These are phyloP conservation scores for Emergomyces pasteurianus DNA, from an alignment of 2,329 filamentous ascomycete species.

Conservation along the genomic window DNA sequence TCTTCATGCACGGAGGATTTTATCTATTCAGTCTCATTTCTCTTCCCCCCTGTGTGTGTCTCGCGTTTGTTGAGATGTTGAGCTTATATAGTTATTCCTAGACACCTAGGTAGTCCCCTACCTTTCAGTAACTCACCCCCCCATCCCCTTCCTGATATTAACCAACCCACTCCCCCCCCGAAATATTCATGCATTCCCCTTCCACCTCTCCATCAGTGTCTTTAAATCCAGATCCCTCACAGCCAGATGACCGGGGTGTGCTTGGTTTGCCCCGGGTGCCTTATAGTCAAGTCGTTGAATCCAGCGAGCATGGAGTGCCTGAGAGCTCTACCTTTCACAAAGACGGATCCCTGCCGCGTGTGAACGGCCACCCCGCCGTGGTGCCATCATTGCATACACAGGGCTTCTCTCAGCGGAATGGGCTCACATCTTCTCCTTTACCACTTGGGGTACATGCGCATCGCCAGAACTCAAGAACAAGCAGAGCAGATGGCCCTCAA, in stretches of 20 bases:
- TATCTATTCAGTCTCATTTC: not conserved
- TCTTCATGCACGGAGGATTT: too few relatives aligned
- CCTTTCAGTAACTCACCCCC: too few relatives aligned
- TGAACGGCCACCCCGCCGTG: not conserved
- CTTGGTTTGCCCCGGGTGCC: slow-evolving; percentile 1
- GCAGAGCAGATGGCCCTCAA: not conserved
- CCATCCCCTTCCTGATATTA: not conserved
- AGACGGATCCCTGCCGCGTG: not conserved
- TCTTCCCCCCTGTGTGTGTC: not conserved
- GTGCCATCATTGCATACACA: not conserved
- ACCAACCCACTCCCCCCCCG: not conserved
- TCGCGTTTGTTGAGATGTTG: not conserved
- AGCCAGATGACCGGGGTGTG: not conserved
- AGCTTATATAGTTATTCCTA: not conserved
- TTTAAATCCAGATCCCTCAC: not conserved
- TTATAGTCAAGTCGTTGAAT: not conserved
- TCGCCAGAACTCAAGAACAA: not conserved
- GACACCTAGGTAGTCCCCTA: too few relatives aligned
- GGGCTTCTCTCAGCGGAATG: not conserved
- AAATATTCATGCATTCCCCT: not conserved
- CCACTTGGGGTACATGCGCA: not conserved
- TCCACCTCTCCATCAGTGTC: not conserved
- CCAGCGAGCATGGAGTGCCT: not conserved
- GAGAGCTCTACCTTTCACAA: not conserved
- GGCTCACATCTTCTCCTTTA: not conserved